Evolutionary conservation across 2,329 filamentous ascomycete species (phyloP).

Genomic region (Cladophialophora psammophila): DNA sequence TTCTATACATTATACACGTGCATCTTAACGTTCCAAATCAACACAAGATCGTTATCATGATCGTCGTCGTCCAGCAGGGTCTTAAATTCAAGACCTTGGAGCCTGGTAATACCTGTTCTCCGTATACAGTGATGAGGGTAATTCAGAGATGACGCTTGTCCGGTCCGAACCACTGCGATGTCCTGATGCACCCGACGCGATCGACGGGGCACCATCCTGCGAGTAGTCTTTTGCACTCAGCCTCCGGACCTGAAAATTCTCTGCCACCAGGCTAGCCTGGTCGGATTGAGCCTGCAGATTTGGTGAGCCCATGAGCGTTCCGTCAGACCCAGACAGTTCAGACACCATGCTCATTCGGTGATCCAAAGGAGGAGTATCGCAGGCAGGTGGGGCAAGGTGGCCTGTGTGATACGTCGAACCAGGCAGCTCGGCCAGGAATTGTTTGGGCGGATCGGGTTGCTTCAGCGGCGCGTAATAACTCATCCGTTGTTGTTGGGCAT

Average conservation of each 20-base stretch:
- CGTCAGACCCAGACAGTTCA: conserved; percentile 31
- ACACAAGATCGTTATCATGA: neutral
- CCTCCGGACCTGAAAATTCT: conserved; percentile 18
- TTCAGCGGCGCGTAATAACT: conserved; percentile 29
- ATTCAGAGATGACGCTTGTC: conserved; percentile 29
- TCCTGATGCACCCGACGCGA: conserved; percentile 13
- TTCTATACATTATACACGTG: conserved; percentile 17
- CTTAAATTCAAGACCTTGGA: neutral
- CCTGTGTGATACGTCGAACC: conserved; percentile 32
- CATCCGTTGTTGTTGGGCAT: conserved; percentile 22
- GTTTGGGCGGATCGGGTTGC: conserved; percentile 27
- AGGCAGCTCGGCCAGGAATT: conserved; percentile 37
- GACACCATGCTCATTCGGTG: conserved; percentile 34
- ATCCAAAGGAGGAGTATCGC: conserved; percentile 11
- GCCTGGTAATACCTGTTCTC: conserved; percentile 5
- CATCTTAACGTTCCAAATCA: neutral
- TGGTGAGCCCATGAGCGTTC: conserved; percentile 26
- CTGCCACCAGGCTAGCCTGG: conserved; percentile 20
- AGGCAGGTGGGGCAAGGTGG: conserved; percentile 20
- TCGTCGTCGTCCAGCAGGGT: neutral
- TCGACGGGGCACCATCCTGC: conserved; percentile 14
- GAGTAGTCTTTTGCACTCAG: conserved; percentile 17
- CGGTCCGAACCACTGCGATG: conserved; percentile 25
- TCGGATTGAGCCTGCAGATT: conserved; percentile 30
- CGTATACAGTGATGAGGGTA: conserved; percentile 22